Conservation (phyloP, 2,329 filamentous ascomycete genomes). For the Stagonosporopsis rhizophila region DNA sequence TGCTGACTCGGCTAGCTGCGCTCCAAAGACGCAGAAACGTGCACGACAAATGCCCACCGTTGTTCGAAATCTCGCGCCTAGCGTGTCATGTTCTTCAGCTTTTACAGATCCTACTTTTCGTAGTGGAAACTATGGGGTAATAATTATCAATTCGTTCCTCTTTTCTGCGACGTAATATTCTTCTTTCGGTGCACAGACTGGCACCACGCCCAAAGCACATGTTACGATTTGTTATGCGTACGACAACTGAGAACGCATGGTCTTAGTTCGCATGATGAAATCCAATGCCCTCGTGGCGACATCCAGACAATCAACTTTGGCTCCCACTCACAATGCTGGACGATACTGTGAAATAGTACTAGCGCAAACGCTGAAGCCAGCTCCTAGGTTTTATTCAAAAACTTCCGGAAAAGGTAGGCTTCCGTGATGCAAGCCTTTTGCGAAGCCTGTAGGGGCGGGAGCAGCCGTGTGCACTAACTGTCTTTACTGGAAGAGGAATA, state of each 20-base stretch:
- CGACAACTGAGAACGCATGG: slow-evolving; percentile 11
- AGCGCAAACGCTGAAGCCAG: background rate
- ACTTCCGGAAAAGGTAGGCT: background rate
- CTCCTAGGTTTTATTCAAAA: background rate
- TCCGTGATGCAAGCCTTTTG: background rate
- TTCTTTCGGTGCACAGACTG: background rate
- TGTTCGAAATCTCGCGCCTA: slow-evolving; percentile 23
- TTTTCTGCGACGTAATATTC: slow-evolving; percentile 1
- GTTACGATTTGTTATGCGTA: slow-evolving; percentile 16
- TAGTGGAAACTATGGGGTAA: slow-evolving; percentile 27
- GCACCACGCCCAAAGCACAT: slow-evolving; percentile 6
- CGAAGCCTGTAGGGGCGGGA: slow-evolving; percentile 3
- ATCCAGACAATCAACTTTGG: background rate
- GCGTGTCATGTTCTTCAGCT: slow-evolving; percentile 32
- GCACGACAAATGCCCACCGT: slow-evolving; percentile 27
- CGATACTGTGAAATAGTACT: background rate
- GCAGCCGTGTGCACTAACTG: slow-evolving; percentile 17
- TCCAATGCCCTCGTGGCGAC: slow-evolving; percentile 5
- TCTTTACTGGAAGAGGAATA: slow-evolving; percentile 16
- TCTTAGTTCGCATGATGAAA: slow-evolving; percentile 13
- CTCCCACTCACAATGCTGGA: background rate
- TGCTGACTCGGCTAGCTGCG: slow-evolving; percentile 12
- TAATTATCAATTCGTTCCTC: slow-evolving; percentile 13
- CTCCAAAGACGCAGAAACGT: slow-evolving; percentile 17
- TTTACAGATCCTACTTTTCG: slow-evolving; percentile 6